These are phyloP conservation scores for Plasmodium reichenowi DNA, from an alignment of 169 alveolate genomes.

Conservation along the genomic window DNA sequence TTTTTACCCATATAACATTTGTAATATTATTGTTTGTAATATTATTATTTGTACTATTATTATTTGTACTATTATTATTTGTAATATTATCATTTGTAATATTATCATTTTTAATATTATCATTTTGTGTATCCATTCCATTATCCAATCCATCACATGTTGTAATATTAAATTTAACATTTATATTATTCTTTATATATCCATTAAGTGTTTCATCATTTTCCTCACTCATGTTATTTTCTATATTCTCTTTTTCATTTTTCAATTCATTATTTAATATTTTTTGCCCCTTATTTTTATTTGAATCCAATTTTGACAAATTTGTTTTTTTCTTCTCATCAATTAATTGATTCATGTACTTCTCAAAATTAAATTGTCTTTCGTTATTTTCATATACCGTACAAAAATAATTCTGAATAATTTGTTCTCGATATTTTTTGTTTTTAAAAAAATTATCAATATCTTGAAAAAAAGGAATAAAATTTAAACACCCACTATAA, in stretches of 20 bases:
- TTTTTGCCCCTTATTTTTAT: background rate
- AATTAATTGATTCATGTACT: conserved; percentile 42
- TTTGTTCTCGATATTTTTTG: conserved; percentile 28
- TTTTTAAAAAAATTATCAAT: conserved; percentile 52
- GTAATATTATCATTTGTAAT: background rate
- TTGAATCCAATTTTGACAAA: conserved; percentile 18
- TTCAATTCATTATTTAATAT: background rate
- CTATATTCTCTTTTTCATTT: background rate
- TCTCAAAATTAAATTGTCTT: conserved; percentile 58
- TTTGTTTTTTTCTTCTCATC: conserved; percentile 44
- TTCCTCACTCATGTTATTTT: background rate
- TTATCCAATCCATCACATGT: background rate
- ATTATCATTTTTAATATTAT: background rate
- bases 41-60: background rate
- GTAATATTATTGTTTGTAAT: background rate
- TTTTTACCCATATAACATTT: conserved; percentile 65
- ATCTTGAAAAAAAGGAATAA: conserved; percentile 62
- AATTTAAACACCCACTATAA: conserved; percentile 76
- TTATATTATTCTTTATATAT: background rate
- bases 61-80: background rate
- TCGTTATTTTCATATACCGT: conserved; percentile 69
- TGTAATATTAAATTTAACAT: background rate
- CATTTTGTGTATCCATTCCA: background rate
- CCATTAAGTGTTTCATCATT: background rate
- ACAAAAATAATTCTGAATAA: conserved; percentile 51